Percentiles rank a stretch among this genome's conserved stretches.
Evolutionary conservation across 1,284 basidiomycete species (phyloP).

Genomic region (Sphagnurus paluster): DNA sequence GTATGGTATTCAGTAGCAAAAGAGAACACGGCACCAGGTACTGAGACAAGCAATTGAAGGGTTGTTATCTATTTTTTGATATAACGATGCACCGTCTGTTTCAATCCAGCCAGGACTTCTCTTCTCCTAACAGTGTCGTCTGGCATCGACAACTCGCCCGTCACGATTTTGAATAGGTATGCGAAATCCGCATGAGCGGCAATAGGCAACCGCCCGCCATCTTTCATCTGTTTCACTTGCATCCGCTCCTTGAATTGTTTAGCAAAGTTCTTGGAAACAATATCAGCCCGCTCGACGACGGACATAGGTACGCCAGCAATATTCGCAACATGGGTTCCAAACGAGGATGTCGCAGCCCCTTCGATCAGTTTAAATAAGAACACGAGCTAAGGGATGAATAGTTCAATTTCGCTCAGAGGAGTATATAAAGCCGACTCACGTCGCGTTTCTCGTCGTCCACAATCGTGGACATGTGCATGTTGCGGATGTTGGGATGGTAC

Average conservation of each 20-base stretch:
- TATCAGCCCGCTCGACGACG: slow-evolving; percentile 86
- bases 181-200: slow-evolving; percentile 86
- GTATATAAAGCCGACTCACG: slow-evolving; percentile 39
- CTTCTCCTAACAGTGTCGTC: slow-evolving; percentile 50
- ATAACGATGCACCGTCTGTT: slow-evolving; percentile 41
- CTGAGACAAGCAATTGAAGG: background rate
- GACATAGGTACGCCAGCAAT: slow-evolving; percentile 79
- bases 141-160: slow-evolving; percentile 49
- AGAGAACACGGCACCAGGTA: background rate
- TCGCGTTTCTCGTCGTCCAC: slow-evolving; percentile 89
- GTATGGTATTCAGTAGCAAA: background rate
- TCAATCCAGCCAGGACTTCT: slow-evolving; percentile 57
- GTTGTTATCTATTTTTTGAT: slow-evolving; percentile 12
- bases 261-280: slow-evolving; percentile 87
- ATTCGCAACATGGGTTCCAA: slow-evolving; percentile 90
- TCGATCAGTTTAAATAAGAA: slow-evolving; percentile 94
- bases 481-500: slow-evolving; percentile 91
- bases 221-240: slow-evolving; percentile 59
- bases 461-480: slow-evolving; percentile 93
- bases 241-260: slow-evolving; percentile 80
- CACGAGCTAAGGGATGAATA: slow-evolving; percentile 70
- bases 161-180: slow-evolving; percentile 65
- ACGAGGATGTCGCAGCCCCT: slow-evolving; percentile 87
- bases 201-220: slow-evolving; percentile 63
- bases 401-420: slow-evolving; percentile 6